A percentile compares a stretch with the other conserved stretches of the same genome.
Evolutionary conservation across 345 rosid genomes (phyloP).

Genomic region (Carallia pectinifolia): DNA sequence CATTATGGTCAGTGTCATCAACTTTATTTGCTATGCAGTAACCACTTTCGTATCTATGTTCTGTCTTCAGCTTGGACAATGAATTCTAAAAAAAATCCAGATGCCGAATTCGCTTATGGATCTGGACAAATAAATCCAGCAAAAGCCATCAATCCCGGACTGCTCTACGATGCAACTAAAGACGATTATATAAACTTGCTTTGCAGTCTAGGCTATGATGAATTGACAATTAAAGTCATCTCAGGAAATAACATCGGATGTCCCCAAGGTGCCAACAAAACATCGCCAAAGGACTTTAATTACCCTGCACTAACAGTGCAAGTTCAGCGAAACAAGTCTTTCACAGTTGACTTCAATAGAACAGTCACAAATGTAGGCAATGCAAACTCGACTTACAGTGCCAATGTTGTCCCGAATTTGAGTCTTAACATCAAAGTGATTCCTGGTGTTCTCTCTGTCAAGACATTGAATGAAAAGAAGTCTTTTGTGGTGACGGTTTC

Average conservation of each 20-base stretch:
- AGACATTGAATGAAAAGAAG: neutral
- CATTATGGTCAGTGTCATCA: no score
- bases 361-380: conserved; percentile 38
- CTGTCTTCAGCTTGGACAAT: conserved; percentile 40
- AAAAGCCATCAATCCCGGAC: conserved; percentile 40
- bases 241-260: conserved; percentile 41
- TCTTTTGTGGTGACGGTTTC: conserved; percentile 8
- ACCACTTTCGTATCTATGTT: neutral
- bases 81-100: conserved; percentile 25
- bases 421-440: conserved; percentile 11
- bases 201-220: conserved; percentile 37
- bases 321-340: conserved; percentile 8
- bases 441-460: neutral
- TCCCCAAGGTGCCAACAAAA: conserved; percentile 1
- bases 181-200: conserved; percentile 44
- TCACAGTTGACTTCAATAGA: conserved; percentile 27
- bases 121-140: conserved; percentile 53
- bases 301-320: conserved; percentile 39
- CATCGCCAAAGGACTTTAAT: conserved; percentile 28
- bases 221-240: conserved; percentile 9
- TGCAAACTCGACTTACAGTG: conserved; percentile 26
- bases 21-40: no score
- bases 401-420: conserved; percentile 12
- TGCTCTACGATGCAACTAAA: conserved; percentile 27
- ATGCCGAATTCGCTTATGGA: conserved; percentile 50